These are phyloP conservation scores for Parasitella parasitica DNA, from an alignment of 371 early-diverging fungal genomes.

Conservation along the genomic window DNA sequence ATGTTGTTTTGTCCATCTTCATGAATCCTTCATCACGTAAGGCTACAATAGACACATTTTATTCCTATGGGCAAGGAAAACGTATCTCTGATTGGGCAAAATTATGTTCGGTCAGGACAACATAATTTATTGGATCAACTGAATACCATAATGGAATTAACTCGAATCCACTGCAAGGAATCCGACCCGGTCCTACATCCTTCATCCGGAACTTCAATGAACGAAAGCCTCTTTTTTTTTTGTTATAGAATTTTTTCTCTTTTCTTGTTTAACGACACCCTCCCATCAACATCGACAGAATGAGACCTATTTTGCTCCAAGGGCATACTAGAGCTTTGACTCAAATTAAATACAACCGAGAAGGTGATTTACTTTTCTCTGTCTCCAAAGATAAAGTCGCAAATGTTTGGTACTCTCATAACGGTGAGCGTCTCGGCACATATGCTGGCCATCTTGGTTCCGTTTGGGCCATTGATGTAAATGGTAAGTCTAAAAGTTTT, in stretches of 20 bases:
- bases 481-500: conserved; percentile 49
- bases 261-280: conserved; percentile 6
- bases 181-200: not conserved
- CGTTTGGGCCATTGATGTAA: conserved; percentile 93
- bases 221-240: conserved; percentile 17
- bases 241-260: conserved; percentile 2
- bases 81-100: no score
- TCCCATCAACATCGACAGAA: conserved; percentile 8
- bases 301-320: conserved; percentile 94
- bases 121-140: no score
- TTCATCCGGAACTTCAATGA: not conserved
- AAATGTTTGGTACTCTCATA: conserved; percentile 95
- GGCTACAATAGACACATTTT: no score
- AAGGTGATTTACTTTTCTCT: conserved; percentile 98
- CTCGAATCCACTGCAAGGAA: no score
- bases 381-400: conserved; percentile 94
- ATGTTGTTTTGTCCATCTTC: no score
- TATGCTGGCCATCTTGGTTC: conserved; percentile 96
- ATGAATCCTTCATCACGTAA: no score
- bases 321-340: conserved; percentile 98
- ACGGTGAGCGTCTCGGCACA: conserved; percentile 97
- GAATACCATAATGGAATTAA: no score
- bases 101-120: no score
- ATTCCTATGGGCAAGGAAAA: no score
- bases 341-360: conserved; percentile 97